Conservation (phyloP, 345 rosid species). For the Anastatica hierochuntica region DNA sequence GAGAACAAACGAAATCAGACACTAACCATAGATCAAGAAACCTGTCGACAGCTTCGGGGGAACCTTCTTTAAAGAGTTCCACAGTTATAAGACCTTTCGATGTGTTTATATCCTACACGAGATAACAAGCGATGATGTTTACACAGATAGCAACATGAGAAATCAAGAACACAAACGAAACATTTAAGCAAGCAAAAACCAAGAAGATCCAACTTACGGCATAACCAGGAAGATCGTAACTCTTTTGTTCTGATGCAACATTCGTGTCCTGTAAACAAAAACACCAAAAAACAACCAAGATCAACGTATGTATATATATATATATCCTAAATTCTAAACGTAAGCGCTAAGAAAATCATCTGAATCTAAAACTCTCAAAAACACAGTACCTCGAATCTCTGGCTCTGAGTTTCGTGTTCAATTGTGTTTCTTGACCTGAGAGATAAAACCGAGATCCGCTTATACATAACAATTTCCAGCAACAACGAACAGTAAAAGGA, state of each 20-base stretch:
- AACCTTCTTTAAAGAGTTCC: constrained; percentile 61
- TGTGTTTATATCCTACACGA: constrained; percentile 58
- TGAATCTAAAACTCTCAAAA: background rate
- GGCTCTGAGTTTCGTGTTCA: constrained; percentile 22
- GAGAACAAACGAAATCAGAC: background rate
- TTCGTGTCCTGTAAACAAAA: constrained; percentile 19
- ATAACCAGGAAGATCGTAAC: constrained; percentile 62
- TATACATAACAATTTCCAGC: background rate
- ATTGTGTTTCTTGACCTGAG: constrained; percentile 29
- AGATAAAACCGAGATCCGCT: background rate
- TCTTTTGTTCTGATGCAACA: constrained; percentile 36
- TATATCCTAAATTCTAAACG: background rate
- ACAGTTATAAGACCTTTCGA: constrained; percentile 60
- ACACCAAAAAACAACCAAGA: background rate
- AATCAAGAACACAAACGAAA: background rate
- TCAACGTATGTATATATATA: background rate
- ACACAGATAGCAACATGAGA: background rate
- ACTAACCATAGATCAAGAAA: constrained; percentile 68
- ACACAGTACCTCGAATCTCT: constrained; percentile 37
- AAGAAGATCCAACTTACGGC: constrained; percentile 70
- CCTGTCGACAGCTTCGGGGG: constrained; percentile 70
- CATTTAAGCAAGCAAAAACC: background rate
- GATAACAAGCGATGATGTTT: too few species aligned
- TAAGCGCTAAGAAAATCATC: background rate
- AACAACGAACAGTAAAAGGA: too few species aligned